Conservation (phyloP, 2,329 filamentous ascomycete genomes). For the Scleromitrula shiraiana region DNA sequence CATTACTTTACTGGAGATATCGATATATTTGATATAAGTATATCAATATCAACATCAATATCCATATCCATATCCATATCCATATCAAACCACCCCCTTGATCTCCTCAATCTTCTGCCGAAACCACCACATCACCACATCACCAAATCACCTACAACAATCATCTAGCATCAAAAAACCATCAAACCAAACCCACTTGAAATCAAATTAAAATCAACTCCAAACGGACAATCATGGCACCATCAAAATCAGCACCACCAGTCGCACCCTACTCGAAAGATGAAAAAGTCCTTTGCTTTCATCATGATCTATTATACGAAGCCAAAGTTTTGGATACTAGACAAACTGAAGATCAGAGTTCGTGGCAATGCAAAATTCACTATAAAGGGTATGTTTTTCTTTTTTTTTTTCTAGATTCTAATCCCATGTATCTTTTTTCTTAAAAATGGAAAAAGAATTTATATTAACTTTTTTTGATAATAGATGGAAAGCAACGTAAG, state of each 20-base stretch:
- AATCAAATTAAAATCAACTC: not conserved
- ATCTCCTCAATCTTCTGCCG: not conserved
- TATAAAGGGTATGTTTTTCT: conserved; percentile 60
- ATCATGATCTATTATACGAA: conserved; percentile 95
- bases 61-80: too few relatives aligned
- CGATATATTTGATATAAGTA: too few relatives aligned
- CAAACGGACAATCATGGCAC: conserved; percentile 24
- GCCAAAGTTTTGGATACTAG: conserved; percentile 85
- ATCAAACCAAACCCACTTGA: too few relatives aligned
- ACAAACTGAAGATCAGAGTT: conserved; percentile 59
- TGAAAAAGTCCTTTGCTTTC: conserved; percentile 93
- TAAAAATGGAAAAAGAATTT: not conserved
- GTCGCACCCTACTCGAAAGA: conserved; percentile 50
- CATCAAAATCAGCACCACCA: conserved; percentile 23
- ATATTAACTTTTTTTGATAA: not conserved
- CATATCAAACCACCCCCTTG: too few relatives aligned
- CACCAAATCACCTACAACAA: not conserved
- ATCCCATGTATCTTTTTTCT: not conserved
- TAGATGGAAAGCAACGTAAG: conserved; percentile 90
- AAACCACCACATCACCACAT: not conserved
- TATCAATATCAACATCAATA: too few relatives aligned
- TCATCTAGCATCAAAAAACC: not conserved
- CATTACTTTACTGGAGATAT: too few relatives aligned
- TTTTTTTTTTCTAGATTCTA: not conserved
- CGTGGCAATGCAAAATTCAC: conserved; percentile 85